Evolutionary conservation across 768 basidiomycete species (phyloP).

Genomic region (Amyloporia xantha): DNA sequence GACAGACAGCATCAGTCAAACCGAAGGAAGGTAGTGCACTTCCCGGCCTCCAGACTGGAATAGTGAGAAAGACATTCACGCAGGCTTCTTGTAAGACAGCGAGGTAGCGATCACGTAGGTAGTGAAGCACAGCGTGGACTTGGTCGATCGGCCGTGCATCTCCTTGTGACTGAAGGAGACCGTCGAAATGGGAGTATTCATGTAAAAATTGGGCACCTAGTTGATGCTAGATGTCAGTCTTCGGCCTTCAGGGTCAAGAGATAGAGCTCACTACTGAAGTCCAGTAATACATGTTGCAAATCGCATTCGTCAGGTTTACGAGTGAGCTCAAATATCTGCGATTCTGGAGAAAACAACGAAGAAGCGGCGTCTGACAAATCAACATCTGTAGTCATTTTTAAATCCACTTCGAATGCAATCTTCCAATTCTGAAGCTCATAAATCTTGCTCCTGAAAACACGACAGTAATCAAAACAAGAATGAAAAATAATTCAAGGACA

Average conservation of each 20-base stretch:
- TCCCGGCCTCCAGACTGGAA: slow-evolving; percentile 14
- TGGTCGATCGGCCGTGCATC: slow-evolving; percentile 10
- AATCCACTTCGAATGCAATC: slow-evolving; percentile 21
- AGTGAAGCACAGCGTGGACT: slow-evolving; percentile 18
- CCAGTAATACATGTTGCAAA: slow-evolving; percentile 18
- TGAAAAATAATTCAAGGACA: not conserved
- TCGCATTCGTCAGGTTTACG: slow-evolving; percentile 6
- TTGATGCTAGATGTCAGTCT: slow-evolving; percentile 3
- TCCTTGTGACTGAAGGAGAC: slow-evolving; percentile 9
- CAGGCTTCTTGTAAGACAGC: slow-evolving; percentile 8
- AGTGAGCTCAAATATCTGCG: slow-evolving; percentile 10
- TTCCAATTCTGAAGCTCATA: slow-evolving; percentile 11
- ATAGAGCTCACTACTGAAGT: slow-evolving; percentile 19
- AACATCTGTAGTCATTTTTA: slow-evolving; percentile 11
- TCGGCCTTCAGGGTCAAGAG: not conserved
- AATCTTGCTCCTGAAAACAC: not conserved
- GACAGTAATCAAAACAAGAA: not conserved
- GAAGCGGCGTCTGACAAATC: not conserved
- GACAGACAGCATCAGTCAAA: slow-evolving; percentile 11
- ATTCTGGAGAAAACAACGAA: no score
- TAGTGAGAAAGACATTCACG: slow-evolving; percentile 19
- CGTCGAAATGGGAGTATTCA: slow-evolving; percentile 19
- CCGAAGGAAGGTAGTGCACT: slow-evolving; percentile 6
- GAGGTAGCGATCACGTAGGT: slow-evolving; percentile 18
- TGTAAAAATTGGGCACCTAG: slow-evolving; percentile 16